These are phyloP conservation scores for Infundibulicybe gibba DNA, from an alignment of 768 basidiomycete genomes.

Conservation along the genomic window DNA sequence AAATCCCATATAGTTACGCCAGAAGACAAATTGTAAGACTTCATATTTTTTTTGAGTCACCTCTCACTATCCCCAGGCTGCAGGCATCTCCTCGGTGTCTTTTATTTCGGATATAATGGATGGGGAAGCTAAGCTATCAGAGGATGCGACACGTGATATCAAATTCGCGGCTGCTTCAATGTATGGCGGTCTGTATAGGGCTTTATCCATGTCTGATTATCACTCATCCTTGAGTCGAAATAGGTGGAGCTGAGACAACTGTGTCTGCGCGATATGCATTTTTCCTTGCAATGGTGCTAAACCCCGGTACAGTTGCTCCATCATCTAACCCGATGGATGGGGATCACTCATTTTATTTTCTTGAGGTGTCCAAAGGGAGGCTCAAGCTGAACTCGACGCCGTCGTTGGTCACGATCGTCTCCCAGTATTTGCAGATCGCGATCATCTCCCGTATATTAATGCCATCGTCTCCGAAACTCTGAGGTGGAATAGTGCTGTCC, in stretches of 20 bases:
- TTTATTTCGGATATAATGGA: constrained; percentile 40
- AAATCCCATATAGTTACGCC: constrained; percentile 40
- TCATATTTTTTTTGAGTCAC: no score
- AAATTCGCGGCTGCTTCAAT: constrained; percentile 42
- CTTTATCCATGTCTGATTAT: no score
- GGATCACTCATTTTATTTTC: no score
- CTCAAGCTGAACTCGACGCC: constrained; percentile 48
- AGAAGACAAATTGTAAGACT: constrained; percentile 47
- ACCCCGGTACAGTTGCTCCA: no score
- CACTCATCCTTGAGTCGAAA: not conserved
- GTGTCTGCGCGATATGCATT: constrained; percentile 42
- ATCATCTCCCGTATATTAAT: constrained; percentile 45
- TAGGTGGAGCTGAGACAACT: constrained; percentile 51
- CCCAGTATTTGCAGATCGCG: constrained; percentile 35
- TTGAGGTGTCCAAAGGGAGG: constrained; percentile 43
- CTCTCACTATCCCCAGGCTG: constrained; percentile 22
- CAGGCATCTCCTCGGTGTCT: constrained; percentile 36
- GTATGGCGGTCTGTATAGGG: constrained; percentile 40
- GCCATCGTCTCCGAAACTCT: constrained; percentile 43
- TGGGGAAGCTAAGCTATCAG: constrained; percentile 25
- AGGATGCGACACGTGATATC: constrained; percentile 32
- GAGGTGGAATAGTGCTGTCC: constrained; percentile 45
- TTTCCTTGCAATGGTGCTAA: constrained; percentile 44
- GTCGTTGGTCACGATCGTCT: constrained; percentile 33
- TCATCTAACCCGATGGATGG: no score